These are phyloP conservation scores for Globisporangium recalcitrans DNA, from an alignment of 352 stramenopile genomes.

Conservation along the genomic window DNA sequence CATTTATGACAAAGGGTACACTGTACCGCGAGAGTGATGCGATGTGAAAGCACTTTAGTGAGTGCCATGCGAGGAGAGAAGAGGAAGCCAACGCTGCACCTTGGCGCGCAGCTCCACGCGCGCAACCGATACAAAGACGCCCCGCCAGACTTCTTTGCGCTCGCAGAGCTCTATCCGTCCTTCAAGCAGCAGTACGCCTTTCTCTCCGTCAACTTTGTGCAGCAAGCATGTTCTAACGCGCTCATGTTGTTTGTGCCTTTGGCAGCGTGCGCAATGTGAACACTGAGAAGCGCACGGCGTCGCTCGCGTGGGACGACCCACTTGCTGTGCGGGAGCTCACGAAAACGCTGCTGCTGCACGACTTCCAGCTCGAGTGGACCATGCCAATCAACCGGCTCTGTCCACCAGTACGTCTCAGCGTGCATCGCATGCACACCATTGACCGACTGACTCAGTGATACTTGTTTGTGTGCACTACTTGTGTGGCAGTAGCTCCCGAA, in stretches of 20 bases:
- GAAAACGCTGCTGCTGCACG: constrained; percentile 84
- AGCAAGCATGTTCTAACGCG: not conserved
- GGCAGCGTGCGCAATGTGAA: constrained; percentile 61
- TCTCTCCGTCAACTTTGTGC: no score
- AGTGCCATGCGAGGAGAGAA: constrained; percentile 34
- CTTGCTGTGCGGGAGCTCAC: constrained; percentile 84
- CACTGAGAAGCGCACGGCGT: constrained; percentile 42
- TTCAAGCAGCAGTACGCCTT: constrained; percentile 70
- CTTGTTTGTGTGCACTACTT: not conserved
- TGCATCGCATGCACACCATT: not conserved
- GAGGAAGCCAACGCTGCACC: constrained; percentile 50
- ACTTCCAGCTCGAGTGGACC: constrained; percentile 89
- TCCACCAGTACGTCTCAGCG: no score
- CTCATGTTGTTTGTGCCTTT: not conserved
- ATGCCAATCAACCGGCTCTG: constrained; percentile 91
- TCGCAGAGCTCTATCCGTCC: constrained; percentile 51
- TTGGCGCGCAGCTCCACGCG: constrained; percentile 56
- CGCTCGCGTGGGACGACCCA: constrained; percentile 73
- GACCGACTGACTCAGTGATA: constrained; percentile 4
- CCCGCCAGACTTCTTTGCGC: constrained; percentile 71
- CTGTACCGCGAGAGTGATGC: no score
- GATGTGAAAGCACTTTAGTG: not conserved
- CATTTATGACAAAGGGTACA: no score
- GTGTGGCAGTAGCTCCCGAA: constrained; percentile 58
- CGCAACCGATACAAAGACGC: constrained; percentile 72